Base-by-base conservation (phyloP, 2,329 filamentous ascomycete species). In the Ophiostoma sp. region DNA sequence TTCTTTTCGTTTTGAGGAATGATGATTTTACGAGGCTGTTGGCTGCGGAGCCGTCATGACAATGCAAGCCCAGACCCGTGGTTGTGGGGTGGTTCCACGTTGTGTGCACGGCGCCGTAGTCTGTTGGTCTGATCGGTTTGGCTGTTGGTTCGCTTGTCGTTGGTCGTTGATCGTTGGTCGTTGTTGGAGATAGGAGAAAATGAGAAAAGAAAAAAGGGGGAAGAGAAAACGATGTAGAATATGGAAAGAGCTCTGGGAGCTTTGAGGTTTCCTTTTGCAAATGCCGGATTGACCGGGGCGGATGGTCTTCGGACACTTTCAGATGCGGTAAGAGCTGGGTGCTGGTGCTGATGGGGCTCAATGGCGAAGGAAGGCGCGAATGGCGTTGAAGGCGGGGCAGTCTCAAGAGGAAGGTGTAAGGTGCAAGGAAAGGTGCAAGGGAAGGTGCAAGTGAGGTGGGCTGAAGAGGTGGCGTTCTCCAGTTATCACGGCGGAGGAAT, bases 371-470 rank as follows among this genome's bases (percentile, higher is more conserved):
- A 57, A 69, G 59, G 59, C 61, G 36, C 36, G 36, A 45, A 11
- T 61, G 57, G 55, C 28, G 59, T 64, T 15, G 33, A 42, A 64
- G n/a, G 59, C 59, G 59, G 59, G 59, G 59, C 59, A 64, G 42
- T 48, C 42, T 48, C 22, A 48, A 22, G 25, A 11, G 8, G 25
- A 55, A 45, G 36, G 17, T 22, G 33, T 17, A 64, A 64, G 33
- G 11, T n/a, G 19, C 48, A 22, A 22, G 15, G 31, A 17, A 19
- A 63, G 28, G 25, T 19, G 45, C 45, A 48, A 48, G 33, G 12
- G 9, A 15, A 33, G 0, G 33, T 63, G 17, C 59, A 22, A 22
- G 33, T 42, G 59, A 28, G 19, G 3, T 15, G 19, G 25, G 17
- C 69, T 3, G 33, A 59, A 19, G 28, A 42, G 69, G 69, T 45